These are phyloP conservation scores for Saitozyma podzolica DNA, from an alignment of 768 basidiomycete species.

Conservation along the genomic window DNA sequence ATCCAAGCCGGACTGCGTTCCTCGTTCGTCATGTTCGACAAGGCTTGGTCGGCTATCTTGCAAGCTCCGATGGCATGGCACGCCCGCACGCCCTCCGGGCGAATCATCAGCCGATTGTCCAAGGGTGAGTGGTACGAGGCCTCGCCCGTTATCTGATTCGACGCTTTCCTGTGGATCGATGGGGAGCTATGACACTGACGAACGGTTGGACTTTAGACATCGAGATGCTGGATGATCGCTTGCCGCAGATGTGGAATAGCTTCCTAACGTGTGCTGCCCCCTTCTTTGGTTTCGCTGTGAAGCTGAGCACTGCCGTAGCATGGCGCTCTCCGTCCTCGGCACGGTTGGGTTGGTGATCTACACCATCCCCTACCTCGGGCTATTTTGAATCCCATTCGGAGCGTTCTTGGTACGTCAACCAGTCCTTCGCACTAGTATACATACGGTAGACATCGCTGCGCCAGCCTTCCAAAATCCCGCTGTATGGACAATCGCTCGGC, in stretches of 20 bases:
- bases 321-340: constrained; percentile 34
- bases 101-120: constrained; percentile 44
- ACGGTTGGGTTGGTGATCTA: constrained; percentile 44
- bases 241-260: constrained; percentile 29
- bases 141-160: not conserved
- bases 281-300: not conserved
- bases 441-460: too few relatives aligned
- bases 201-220: too few relatives aligned
- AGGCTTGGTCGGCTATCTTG: constrained; percentile 62
- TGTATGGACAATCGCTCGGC: constrained; percentile 1
- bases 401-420: constrained; percentile 21
- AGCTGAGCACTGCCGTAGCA: constrained; percentile 18
- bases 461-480: too few relatives aligned
- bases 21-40: constrained; percentile 59
- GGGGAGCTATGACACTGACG: too few relatives aligned
- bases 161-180: too few relatives aligned
- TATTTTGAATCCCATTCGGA: constrained; percentile 39
- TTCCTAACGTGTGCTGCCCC: constrained; percentile 22
- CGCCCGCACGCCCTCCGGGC: constrained; percentile 60
- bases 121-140: constrained; percentile 30
- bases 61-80: constrained; percentile 68
- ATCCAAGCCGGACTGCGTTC: constrained; percentile 52
- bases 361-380: constrained; percentile 38
- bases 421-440: too few relatives aligned
- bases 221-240: constrained; percentile 47